Conservation (phyloP, 345 rosid species). For the Jatropha curcas region DNA sequence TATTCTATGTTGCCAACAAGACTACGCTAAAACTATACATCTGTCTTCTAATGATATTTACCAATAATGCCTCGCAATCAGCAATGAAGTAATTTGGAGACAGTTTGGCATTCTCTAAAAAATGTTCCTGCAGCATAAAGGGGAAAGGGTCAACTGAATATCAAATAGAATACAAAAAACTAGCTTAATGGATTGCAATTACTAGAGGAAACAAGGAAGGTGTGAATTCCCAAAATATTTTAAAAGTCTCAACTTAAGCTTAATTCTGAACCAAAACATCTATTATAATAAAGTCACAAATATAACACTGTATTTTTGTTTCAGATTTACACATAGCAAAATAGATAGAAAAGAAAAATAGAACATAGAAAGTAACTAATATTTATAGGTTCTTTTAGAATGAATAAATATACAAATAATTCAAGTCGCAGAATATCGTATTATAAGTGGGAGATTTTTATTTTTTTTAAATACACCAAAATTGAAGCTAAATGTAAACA, state of each 20-base stretch:
- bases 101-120: slow-evolving; percentile 76
- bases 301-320: not conserved
- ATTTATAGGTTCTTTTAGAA: not conserved
- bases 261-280: not conserved
- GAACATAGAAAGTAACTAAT: not conserved
- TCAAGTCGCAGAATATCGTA: not conserved
- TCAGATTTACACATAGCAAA: not conserved
- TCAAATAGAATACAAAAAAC: not conserved
- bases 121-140: slow-evolving; percentile 62
- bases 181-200: not conserved
- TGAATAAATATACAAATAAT: not conserved
- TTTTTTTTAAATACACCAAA: not conserved
- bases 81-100: slow-evolving; percentile 82
- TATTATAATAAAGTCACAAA: not conserved
- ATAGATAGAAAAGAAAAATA: not conserved
- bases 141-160: slow-evolving; percentile 19
- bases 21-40: slow-evolving; percentile 4
- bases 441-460: not conserved
- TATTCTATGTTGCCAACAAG: slow-evolving; percentile 9
- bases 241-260: not conserved
- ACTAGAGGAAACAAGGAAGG: not conserved
- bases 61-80: slow-evolving; percentile 75
- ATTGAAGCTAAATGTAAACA: not conserved
- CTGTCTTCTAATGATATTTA: slow-evolving; percentile 27
- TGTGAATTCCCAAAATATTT: not conserved